Percentiles rank a stretch among this genome's conserved stretches.
Conservation (phyloP, 2,329 filamentous ascomycete species). For the Pseudogymnoascus sp. region DNA sequence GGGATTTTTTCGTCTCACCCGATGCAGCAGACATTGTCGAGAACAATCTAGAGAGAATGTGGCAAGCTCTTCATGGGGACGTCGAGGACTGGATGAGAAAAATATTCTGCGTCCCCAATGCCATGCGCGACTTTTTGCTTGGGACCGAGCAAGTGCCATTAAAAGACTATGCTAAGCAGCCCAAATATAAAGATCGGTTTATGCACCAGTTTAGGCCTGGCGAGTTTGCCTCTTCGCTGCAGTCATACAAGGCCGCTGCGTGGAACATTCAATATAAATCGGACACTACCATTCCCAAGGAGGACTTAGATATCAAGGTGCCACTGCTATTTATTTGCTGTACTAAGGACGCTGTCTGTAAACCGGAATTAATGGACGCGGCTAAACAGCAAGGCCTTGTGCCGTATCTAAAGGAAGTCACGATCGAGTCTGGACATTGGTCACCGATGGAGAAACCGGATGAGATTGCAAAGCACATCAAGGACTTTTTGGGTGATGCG, state of each 20-base stretch:
- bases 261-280: constrained; percentile 24
- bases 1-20: constrained; percentile 37
- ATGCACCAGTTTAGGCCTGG: constrained; percentile 28
- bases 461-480: constrained; percentile 20
- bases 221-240: constrained; percentile 30
- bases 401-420: constrained; percentile 28
- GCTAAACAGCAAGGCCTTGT: constrained; percentile 25
- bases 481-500: constrained; percentile 4
- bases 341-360: constrained; percentile 30
- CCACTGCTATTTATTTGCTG: constrained; percentile 32
- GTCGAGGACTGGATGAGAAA: constrained; percentile 28
- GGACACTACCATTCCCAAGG: constrained; percentile 23
- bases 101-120: constrained; percentile 32
- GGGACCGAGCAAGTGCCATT: constrained; percentile 23
- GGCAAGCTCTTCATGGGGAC: constrained; percentile 29
- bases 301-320: constrained; percentile 26
- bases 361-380: constrained; percentile 26
- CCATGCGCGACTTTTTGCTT: constrained; percentile 27
- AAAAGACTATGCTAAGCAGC: constrained; percentile 30
- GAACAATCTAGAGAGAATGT: constrained; percentile 33
- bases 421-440: constrained; percentile 32
- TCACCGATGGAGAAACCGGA: constrained; percentile 29
- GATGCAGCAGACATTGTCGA: constrained; percentile 35
- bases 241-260: constrained; percentile 31
- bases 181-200: constrained; percentile 28